Conservation (phyloP, 495 filamentous ascomycete species). For the Mytilinidion resinicola region DNA sequence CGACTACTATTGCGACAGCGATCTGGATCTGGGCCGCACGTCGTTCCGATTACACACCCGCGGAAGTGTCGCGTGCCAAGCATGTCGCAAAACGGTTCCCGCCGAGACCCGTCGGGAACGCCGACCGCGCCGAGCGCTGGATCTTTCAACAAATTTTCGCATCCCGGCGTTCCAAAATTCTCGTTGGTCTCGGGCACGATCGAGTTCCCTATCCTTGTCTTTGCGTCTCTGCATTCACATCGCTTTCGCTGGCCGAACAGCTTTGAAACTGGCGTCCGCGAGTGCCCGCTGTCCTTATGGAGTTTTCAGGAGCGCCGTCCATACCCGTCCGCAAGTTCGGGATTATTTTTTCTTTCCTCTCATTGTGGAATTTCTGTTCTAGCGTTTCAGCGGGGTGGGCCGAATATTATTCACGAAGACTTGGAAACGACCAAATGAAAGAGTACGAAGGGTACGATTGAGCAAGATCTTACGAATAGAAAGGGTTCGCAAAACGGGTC, state of each 20-base stretch:
- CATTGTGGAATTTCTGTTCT: neutral
- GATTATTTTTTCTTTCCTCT: neutral
- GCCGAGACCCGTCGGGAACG: neutral
- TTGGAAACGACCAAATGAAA: neutral
- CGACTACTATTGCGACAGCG: neutral
- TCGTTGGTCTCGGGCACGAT: neutral
- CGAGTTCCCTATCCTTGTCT: neutral
- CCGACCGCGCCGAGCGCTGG: neutral
- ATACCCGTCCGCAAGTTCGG: neutral
- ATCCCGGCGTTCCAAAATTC: too few relatives aligned
- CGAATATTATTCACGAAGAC: neutral
- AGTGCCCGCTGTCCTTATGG: neutral
- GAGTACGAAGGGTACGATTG: neutral
- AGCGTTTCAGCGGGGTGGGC: neutral
- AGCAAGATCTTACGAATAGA: neutral
- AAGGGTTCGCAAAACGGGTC: neutral
- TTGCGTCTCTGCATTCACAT: neutral
- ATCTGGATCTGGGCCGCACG: neutral
- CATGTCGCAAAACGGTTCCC: neutral
- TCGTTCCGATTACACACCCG: neutral
- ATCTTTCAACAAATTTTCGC: too few relatives aligned
- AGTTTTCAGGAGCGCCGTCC: neutral
- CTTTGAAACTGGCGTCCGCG: neutral
- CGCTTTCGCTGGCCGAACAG: neutral
- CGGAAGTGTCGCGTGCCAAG: neutral